Conservation (phyloP, 2,329 filamentous ascomycete genomes). For the Sclerotinia borealis region DNA sequence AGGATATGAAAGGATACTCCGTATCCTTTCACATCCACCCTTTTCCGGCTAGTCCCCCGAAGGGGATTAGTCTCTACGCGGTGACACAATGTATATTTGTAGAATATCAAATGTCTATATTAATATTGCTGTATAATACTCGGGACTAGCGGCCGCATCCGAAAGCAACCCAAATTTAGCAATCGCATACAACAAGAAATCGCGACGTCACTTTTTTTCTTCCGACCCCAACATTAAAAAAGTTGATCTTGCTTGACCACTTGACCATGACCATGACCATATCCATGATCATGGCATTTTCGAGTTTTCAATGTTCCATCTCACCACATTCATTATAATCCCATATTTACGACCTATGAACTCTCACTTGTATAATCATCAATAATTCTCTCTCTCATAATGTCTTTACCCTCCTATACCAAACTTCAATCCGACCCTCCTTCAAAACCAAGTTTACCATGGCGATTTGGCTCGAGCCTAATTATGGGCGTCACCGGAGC, state of each 20-base stretch:
- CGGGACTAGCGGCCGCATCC: not conserved
- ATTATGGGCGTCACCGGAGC: conserved; percentile 69
- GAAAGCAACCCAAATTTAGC: not conserved
- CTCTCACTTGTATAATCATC: not conserved
- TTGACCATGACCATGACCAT: too few relatives aligned
- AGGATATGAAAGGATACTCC: too few relatives aligned
- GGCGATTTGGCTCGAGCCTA: conserved; percentile 67
- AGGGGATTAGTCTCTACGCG: too few relatives aligned
- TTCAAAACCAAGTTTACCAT: conserved; percentile 43
- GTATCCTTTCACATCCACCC: too few relatives aligned
- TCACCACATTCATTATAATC: not conserved
- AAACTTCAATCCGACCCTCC: conserved; percentile 14
- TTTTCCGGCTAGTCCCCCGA: too few relatives aligned
- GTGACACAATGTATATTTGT: too few relatives aligned
- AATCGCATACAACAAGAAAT: not conserved
- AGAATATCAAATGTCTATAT: too few relatives aligned
- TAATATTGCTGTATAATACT: too few relatives aligned
- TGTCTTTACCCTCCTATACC: conserved; percentile 14
- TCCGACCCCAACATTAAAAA: not conserved
- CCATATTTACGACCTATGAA: not conserved
- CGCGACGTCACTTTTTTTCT: conserved; percentile 4
- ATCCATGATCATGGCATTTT: not conserved
- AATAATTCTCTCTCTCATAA: not conserved
- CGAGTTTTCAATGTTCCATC: not conserved
- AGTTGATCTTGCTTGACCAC: too few relatives aligned